Base-by-base conservation (phyloP, 2,329 filamentous ascomycete genomes). In the Colletotrichum lentis region DNA sequence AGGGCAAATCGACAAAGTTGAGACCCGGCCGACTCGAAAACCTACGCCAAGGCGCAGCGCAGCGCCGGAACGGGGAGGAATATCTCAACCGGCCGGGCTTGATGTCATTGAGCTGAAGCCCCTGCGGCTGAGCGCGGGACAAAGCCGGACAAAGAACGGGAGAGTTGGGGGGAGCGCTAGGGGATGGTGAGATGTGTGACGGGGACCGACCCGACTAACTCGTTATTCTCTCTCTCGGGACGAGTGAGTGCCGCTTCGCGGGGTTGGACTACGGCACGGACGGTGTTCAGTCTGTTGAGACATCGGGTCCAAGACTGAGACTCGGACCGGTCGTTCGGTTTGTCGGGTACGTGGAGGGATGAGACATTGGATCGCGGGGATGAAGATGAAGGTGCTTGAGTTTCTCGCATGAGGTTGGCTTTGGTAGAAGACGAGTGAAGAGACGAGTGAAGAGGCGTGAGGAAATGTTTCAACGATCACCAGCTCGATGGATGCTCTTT, bases 61-160 rank as follows among this genome's bases (percentile, higher is more conserved):
- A 35, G 31, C 7, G 31, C 31, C 31, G 31, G 31, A 35, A 35
- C 2, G 31, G 7, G 8, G 8, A 7, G 31, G 43, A 16, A 24
- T 1, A 31, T 18, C 16, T 49, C n/a, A 59, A 22, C 20, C n/a
- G n/a, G n/a, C 16, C 20, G 22, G n/a, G 18, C 5, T 60, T 39
- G 57, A 43, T 56, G 46, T 24, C 57, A 60, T 60, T 47, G 20
- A 35, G 56, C n/a, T 18, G 14, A 31, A 3, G 31, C 8, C 6
- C 24, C 27, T 20, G 11, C 18, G 11, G 37, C 35, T 41, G 35
- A 31, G 14, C 16, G 14, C 18, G 20, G 35, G 12, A 50, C 35
- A 50, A 60, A 52, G 57, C n/a, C n/a, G 16, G 22, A 50, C 31
- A 50, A 60, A 52, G 57, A 16, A 16, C 57, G 5, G 43, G 16